phyloP scores from a whole-genome alignment of 305 asterid species.

The Ajuga reptans region DNA sequence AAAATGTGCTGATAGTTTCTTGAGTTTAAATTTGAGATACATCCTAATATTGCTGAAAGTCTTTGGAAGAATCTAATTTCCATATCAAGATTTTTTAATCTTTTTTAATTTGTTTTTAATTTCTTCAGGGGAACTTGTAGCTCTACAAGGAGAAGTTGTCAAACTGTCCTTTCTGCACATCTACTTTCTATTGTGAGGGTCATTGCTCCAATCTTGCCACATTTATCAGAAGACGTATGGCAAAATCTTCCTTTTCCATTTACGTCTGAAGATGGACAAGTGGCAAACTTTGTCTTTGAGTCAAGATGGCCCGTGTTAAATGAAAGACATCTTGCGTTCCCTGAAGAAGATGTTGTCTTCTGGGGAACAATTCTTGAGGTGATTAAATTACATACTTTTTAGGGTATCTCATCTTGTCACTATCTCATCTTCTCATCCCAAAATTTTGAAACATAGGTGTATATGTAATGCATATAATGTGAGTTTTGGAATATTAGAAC shows the following conservation, averaged over 20 bases:
- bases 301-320: slow-evolving; percentile 68
- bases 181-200: slow-evolving; percentile 60
- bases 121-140: slow-evolving; percentile 61
- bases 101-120: background rate
- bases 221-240: slow-evolving; percentile 97
- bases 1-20: background rate
- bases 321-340: slow-evolving; percentile 52
- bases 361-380: slow-evolving; percentile 96
- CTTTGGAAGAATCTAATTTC: background rate
- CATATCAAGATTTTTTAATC: background rate
- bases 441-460: background rate
- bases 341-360: slow-evolving; percentile 53
- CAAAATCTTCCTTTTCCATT: slow-evolving; percentile 79
- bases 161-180: slow-evolving; percentile 84
- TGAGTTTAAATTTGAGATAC: background rate
- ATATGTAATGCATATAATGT: background rate
- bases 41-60: background rate
- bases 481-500: background rate
- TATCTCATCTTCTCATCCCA: background rate
- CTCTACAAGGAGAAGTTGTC: slow-evolving; percentile 88
- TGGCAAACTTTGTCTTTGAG: slow-evolving; percentile 67
- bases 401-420: background rate
- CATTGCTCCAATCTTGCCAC: slow-evolving; percentile 90
- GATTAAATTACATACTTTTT: background rate
- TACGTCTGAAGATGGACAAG: slow-evolving; percentile 46